A percentile compares a stretch with the other conserved stretches of the same genome.
Conservation (phyloP, 176 grass and related monocot species). For the Oryza punctata region DNA sequence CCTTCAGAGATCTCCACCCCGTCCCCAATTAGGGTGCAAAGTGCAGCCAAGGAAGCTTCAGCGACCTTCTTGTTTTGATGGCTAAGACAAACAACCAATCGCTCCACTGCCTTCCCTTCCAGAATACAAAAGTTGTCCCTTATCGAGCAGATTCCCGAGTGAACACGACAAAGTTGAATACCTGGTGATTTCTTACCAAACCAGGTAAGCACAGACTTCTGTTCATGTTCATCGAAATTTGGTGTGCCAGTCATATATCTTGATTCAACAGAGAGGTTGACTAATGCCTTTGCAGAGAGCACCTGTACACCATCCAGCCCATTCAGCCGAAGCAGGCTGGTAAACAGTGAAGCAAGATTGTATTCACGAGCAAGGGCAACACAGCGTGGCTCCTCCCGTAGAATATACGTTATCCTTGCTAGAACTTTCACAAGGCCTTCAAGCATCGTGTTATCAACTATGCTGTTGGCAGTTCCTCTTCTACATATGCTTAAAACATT, state of each 20-base stretch:
- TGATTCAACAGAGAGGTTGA: slow-evolving; percentile 71
- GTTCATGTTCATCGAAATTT: slow-evolving; percentile 34
- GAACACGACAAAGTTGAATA: slow-evolving; percentile 57
- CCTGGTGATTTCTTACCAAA: slow-evolving; percentile 23
- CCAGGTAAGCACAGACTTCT: slow-evolving; percentile 28
- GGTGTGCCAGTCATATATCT: slow-evolving; percentile 54
- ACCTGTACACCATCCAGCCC: slow-evolving; percentile 56
- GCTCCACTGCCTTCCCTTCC: slow-evolving; percentile 71
- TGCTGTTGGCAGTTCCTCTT: slow-evolving; percentile 41
- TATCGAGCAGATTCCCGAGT: slow-evolving; percentile 65
- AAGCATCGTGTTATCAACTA: slow-evolving; percentile 39
- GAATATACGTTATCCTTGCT: slow-evolving; percentile 59
- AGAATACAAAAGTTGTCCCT: slow-evolving; percentile 72
- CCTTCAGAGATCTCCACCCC: slow-evolving; percentile 58
- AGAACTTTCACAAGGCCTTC: slow-evolving; percentile 66
- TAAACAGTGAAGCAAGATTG: slow-evolving; percentile 62
- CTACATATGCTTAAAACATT: slow-evolving; percentile 58
- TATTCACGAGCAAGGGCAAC: slow-evolving; percentile 59
- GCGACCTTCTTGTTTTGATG: slow-evolving; percentile 65
- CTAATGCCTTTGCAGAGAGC: slow-evolving; percentile 64
- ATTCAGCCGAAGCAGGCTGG: slow-evolving; percentile 68
- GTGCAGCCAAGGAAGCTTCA: slow-evolving; percentile 59
- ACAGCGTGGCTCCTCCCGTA: slow-evolving; percentile 48
- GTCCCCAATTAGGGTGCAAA: slow-evolving; percentile 78
- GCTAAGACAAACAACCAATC: slow-evolving; percentile 64